Percentiles rank a stretch among this genome's conserved stretches.
Evolutionary conservation across 2,329 filamentous ascomycete genomes (phyloP).

Genomic region (Colletotrichum sp.): DNA sequence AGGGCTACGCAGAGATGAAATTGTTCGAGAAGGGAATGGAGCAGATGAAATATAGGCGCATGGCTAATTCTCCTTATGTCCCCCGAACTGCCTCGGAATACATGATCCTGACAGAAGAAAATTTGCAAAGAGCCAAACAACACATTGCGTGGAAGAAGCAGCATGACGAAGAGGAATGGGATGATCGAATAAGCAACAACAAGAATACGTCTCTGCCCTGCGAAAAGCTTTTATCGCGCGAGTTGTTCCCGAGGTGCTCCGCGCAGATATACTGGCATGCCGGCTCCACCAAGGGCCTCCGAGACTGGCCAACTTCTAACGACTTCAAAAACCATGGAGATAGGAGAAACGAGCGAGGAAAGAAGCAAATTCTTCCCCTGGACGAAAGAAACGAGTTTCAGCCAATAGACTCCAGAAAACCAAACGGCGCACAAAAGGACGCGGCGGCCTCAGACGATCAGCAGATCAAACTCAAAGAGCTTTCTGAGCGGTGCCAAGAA

Average conservation of each 20-base stretch:
- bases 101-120: neutral
- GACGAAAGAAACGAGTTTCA: neutral
- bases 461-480: neutral
- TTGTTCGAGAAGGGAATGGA: conserved; percentile 37
- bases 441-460: neutral
- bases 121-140: neutral
- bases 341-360: neutral
- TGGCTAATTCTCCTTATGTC: conserved; percentile 40
- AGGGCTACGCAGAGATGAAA: conserved; percentile 32
- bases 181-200: neutral
- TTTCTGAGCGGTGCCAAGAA: neutral
- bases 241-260: neutral
- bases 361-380: neutral
- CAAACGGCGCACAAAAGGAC: neutral
- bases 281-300: neutral
- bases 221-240: neutral
- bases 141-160: neutral
- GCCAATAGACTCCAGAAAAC: neutral
- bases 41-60: conserved; percentile 39
- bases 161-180: neutral
- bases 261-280: neutral
- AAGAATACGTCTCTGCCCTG: neutral
- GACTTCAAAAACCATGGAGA: neutral
- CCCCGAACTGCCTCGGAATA: conserved; percentile 25
- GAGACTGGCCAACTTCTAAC: neutral